phyloP scores from a whole-genome alignment of 768 basidiomycete species.

The Trametes cinnabarina region DNA sequence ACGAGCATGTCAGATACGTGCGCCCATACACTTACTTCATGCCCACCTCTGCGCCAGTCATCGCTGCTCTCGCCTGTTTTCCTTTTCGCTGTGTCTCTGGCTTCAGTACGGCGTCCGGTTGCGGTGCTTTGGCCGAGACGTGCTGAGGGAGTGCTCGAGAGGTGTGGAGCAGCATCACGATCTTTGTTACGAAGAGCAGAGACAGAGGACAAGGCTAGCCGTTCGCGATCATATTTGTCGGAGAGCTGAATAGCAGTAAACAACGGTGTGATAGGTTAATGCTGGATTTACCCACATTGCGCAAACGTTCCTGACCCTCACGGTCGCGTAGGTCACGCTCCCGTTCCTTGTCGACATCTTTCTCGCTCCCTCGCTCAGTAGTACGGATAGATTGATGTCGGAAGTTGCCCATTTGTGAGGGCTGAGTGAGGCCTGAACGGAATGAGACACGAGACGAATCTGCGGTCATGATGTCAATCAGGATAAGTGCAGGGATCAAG shows the following conservation, averaged over 20 bases:
- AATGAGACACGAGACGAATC: constrained; percentile 63
- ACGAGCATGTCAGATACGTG: not conserved
- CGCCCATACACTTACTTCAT: not conserved
- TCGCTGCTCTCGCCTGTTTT: constrained; percentile 73
- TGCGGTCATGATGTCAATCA: constrained; percentile 33
- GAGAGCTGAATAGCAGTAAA: constrained; percentile 55
- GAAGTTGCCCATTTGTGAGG: constrained; percentile 92
- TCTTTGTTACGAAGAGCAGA: constrained; percentile 59
- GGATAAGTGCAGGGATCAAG: not conserved
- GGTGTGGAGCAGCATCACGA: constrained; percentile 63
- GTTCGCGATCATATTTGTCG: constrained; percentile 84
- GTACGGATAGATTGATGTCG: constrained; percentile 81
- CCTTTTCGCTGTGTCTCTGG: constrained; percentile 60
- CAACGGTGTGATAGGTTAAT: constrained; percentile 4
- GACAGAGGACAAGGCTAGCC: constrained; percentile 52
- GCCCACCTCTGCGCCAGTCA: constrained; percentile 82
- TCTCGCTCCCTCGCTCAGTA: constrained; percentile 49
- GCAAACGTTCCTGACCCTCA: constrained; percentile 75
- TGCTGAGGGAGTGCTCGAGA: constrained; percentile 41
- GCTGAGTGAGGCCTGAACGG: constrained; percentile 70
- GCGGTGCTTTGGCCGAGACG: constrained; percentile 37
- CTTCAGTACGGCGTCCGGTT: constrained; percentile 53
- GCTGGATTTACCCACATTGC: constrained; percentile 68
- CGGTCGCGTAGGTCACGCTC: constrained; percentile 63
- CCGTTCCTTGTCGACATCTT: constrained; percentile 43